These are phyloP conservation scores for Plasmodium adleri DNA, from an alignment of 169 alveolate species.

Conservation along the genomic window DNA sequence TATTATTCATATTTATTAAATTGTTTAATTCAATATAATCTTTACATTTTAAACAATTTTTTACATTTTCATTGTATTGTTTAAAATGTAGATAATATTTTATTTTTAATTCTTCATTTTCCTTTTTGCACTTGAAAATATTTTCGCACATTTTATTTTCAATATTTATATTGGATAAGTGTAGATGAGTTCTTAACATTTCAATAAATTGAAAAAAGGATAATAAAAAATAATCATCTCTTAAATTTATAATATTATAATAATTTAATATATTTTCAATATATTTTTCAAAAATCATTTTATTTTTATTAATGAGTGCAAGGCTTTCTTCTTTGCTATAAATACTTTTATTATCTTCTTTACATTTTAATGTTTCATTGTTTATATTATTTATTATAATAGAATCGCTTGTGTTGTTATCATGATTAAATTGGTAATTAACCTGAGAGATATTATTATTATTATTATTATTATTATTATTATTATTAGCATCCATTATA, in stretches of 20 bases:
- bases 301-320: slow-evolving; percentile 2
- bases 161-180: neutral
- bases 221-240: slow-evolving; percentile 52
- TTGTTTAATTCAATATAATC: slow-evolving; percentile 17
- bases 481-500: no score
- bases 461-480: no score
- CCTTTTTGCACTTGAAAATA: neutral
- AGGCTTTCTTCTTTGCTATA: neutral
- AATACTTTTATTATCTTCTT: neutral
- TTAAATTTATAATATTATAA: slow-evolving; percentile 37
- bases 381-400: neutral
- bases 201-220: slow-evolving; percentile 40
- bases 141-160: slow-evolving; percentile 16
- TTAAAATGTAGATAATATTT: neutral
- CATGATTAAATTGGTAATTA: no score
- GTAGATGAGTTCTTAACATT: slow-evolving; percentile 20
- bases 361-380: neutral
- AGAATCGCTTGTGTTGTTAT: neutral
- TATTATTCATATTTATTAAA: neutral
- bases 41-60: slow-evolving; percentile 33
- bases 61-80: slow-evolving; percentile 25
- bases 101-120: neutral
- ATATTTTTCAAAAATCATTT: neutral
- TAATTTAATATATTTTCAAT: slow-evolving; percentile 13
- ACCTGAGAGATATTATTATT: no score